Conservation (phyloP, 2,329 filamentous ascomycete species). For the Fusarium annulatum region DNA sequence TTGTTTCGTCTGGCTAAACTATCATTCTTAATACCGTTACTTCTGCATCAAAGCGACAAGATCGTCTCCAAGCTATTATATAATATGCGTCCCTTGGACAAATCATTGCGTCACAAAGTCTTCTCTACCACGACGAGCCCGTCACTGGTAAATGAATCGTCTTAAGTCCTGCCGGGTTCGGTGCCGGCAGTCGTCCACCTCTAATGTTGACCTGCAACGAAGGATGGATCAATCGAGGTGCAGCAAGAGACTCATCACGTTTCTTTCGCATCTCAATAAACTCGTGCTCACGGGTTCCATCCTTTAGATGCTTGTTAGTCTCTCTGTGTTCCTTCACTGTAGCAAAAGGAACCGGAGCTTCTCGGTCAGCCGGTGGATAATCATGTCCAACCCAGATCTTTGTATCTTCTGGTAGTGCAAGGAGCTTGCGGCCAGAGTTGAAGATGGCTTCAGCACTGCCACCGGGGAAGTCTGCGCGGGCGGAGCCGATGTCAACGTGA, state of each 20-base stretch:
- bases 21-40: not conserved
- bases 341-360: conserved; percentile 52
- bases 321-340: conserved; percentile 59
- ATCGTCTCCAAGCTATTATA: not conserved
- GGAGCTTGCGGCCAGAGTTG: conserved; percentile 55
- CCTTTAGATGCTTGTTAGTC: conserved; percentile 61
- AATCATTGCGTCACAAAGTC: accelerated
- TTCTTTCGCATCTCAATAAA: conserved; percentile 57
- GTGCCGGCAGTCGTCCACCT: conserved; percentile 56
- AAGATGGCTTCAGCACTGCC: conserved; percentile 59
- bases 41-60: accelerated
- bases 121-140: not conserved
- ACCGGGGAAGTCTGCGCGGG: conserved; percentile 66
- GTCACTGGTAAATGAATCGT: conserved; percentile 52
- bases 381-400: conserved; percentile 67
- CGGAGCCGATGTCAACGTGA: conserved; percentile 62
- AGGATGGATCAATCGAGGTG: conserved; percentile 61
- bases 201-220: conserved; percentile 65
- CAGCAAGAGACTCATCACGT: conserved; percentile 56
- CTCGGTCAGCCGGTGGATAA: conserved; percentile 56
- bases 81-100: not conserved
- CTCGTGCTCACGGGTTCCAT: conserved; percentile 54
- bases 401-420: conserved; percentile 55
- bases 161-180: conserved; percentile 45
- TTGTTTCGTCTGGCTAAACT: not conserved